phyloP scores from a whole-genome alignment of 805 yeast genomes.

The Barnettozyma pratensis region DNA sequence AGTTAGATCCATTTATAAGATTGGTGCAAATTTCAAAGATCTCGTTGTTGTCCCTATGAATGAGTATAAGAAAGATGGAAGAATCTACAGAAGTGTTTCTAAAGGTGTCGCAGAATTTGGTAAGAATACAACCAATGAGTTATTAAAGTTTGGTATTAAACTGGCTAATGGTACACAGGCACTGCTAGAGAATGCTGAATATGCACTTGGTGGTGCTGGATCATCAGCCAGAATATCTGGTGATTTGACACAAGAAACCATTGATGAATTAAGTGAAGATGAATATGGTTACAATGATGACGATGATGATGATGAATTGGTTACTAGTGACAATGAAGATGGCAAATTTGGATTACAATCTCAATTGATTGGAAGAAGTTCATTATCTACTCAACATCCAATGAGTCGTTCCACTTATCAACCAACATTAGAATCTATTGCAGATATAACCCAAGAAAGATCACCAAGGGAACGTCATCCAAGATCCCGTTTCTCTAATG shows the following conservation, averaged over 20 bases:
- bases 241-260: constrained; percentile 15
- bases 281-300: constrained; percentile 22
- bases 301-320: constrained; percentile 25
- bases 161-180: constrained; percentile 86
- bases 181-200: constrained; percentile 74
- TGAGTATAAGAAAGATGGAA: constrained; percentile 71
- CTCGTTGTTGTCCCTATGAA: constrained; percentile 66
- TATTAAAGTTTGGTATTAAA: constrained; percentile 77
- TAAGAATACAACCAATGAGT: constrained; percentile 72
- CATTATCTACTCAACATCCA: constrained; percentile 16
- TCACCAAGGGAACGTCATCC: neutral
- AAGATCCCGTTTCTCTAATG: neutral
- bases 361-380: constrained; percentile 22
- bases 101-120: constrained; percentile 73
- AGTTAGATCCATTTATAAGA: constrained; percentile 65
- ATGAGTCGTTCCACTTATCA: constrained; percentile 22
- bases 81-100: constrained; percentile 62
- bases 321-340: constrained; percentile 23
- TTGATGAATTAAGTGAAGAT: constrained; percentile 30
- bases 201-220: constrained; percentile 71
- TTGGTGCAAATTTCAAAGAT: constrained; percentile 75
- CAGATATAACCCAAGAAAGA: constrained; percentile 14
- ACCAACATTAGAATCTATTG: constrained; percentile 24
- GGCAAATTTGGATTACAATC: constrained; percentile 8
- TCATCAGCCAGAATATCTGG: constrained; percentile 37